A percentile compares a stretch with the other conserved stretches of the same genome.
Evolutionary conservation across 169 alveolate genomes (phyloP).

Genomic region (Besnoitia besnoiti): DNA sequence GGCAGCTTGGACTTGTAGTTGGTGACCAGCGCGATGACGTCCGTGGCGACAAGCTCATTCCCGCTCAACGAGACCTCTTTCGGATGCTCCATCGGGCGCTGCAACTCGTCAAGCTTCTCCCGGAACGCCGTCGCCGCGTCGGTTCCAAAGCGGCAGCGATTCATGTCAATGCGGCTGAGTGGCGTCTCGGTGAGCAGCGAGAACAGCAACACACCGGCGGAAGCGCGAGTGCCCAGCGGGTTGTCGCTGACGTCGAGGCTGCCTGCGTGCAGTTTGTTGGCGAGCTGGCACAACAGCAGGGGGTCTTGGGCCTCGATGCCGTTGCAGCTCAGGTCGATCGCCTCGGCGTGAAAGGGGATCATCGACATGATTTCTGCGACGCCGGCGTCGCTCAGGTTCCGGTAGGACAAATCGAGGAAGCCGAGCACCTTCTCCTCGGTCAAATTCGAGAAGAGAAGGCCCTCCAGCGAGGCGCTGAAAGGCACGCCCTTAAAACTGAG

Average conservation of each 20-base stretch:
- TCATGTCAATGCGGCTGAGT: background rate
- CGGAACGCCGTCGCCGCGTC: conserved; percentile 12
- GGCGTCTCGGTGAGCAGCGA: background rate
- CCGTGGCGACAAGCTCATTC: background rate
- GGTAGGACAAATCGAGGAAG: background rate
- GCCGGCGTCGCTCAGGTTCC: background rate
- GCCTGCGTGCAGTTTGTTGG: background rate
- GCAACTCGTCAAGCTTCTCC: background rate
- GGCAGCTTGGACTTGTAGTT: background rate
- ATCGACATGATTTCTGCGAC: background rate
- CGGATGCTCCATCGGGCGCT: conserved; percentile 12
- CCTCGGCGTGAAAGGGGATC: background rate
- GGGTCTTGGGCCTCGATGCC: background rate
- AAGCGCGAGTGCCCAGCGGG: background rate
- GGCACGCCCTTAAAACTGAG: conserved; percentile 34
- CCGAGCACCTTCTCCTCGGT: background rate
- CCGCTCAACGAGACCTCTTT: background rate
- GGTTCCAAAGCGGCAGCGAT: conserved; percentile 3
- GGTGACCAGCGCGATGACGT: background rate
- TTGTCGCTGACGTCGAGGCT: conserved; percentile 12
- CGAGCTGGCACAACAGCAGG: background rate
- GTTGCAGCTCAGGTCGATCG: background rate
- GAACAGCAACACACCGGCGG: background rate
- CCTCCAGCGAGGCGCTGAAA: background rate
- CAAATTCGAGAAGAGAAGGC: background rate